Conservation (phyloP, 2,329 filamentous ascomycete genomes). For the Xylariaceae sp. region DNA sequence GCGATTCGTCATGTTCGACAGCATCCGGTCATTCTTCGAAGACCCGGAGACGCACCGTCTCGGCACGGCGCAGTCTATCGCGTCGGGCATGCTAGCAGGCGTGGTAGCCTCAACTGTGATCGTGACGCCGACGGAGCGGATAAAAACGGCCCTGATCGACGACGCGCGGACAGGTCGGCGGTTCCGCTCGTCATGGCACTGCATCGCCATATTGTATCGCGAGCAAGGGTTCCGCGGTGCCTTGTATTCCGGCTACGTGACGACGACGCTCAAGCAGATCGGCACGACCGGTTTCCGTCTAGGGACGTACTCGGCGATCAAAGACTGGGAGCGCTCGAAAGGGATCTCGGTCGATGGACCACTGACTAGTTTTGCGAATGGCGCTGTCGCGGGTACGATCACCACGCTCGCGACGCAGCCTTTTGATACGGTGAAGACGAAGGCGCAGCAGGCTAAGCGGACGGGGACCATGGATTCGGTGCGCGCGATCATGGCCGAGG, state of each 20-base stretch:
- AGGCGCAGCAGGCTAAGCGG: constrained; percentile 62
- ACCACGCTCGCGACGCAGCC: constrained; percentile 62
- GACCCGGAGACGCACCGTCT: constrained; percentile 57
- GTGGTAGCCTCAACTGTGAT: constrained; percentile 63
- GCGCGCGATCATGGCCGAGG: constrained; percentile 58
- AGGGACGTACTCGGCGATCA: constrained; percentile 68
- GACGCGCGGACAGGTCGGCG: constrained; percentile 50
- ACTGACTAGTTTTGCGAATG: constrained; percentile 48
- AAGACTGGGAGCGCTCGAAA: constrained; percentile 51
- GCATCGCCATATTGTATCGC: constrained; percentile 53
- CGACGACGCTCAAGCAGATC: constrained; percentile 68
- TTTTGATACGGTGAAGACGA: constrained; percentile 67
- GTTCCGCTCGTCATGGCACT: constrained; percentile 59
- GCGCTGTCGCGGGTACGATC: constrained; percentile 47
- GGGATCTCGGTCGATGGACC: constrained; percentile 43
- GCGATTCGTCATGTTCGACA: constrained; percentile 68
- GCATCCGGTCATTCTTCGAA: constrained; percentile 63
- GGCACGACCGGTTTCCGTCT: constrained; percentile 67
- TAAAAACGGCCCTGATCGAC: constrained; percentile 70
- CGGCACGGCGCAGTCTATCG: constrained; percentile 60
- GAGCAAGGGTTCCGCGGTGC: constrained; percentile 59
- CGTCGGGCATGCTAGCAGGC: constrained; percentile 65
- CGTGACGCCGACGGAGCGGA: constrained; percentile 68
- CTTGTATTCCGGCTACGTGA: constrained; percentile 64
- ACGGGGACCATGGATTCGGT: constrained; percentile 62